These are phyloP conservation scores for Fusarium sp. DNA, from an alignment of 2,329 filamentous ascomycete genomes.

Conservation along the genomic window DNA sequence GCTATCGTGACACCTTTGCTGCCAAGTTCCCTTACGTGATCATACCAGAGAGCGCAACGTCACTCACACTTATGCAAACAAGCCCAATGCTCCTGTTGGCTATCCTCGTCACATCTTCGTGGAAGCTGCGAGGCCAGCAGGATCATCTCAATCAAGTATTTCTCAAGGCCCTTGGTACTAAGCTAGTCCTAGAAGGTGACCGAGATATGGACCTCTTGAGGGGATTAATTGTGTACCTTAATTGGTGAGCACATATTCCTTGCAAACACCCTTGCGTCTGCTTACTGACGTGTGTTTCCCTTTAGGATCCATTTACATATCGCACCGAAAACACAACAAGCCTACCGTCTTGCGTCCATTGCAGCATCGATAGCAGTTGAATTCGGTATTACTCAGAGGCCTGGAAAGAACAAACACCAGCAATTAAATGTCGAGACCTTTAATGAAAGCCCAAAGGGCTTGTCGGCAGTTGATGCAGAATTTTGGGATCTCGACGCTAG, in stretches of 20 bases:
- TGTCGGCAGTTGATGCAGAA: neutral
- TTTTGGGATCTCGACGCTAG: neutral
- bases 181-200: neutral
- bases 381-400: neutral
- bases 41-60: neutral
- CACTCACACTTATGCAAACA: accelerated
- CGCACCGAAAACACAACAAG: neutral
- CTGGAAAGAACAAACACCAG: neutral
- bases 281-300: neutral
- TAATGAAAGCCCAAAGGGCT: neutral
- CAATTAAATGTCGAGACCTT: neutral
- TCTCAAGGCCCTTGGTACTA: neutral
- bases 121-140: neutral
- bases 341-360: neutral
- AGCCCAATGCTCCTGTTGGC: neutral
- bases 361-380: neutral
- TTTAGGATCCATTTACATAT: neutral
- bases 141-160: neutral
- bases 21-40: neutral
- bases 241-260: neutral
- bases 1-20: neutral
- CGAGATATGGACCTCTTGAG: neutral
- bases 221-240: neutral
- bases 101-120: accelerated
- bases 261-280: neutral